Percentiles rank a stretch among this genome's conserved stretches.
phyloP scores from a whole-genome alignment of 2,329 filamentous ascomycete species.

The Coniella vitis region DNA sequence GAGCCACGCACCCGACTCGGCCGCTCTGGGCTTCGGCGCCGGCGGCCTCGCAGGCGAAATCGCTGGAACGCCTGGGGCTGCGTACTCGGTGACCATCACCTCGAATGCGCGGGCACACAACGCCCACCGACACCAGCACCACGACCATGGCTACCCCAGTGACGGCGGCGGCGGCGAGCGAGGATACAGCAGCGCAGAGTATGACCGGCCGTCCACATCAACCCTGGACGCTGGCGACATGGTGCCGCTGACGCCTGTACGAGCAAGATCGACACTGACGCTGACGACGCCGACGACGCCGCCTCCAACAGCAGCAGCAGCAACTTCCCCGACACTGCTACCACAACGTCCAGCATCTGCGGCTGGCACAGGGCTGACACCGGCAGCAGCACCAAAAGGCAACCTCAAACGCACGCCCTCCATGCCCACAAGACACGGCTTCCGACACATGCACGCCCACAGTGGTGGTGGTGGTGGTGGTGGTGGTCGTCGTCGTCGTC shows the following conservation, averaged over 20 bases:
- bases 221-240: slow-evolving; percentile 8
- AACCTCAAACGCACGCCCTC: no score
- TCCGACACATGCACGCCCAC: no score
- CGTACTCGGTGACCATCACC: slow-evolving; percentile 45
- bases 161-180: not conserved
- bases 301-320: no score
- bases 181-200: not conserved
- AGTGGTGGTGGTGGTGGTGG: no score
- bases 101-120: slow-evolving; percentile 21
- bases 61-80: slow-evolving; percentile 12
- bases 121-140: not conserved
- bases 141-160: not conserved
- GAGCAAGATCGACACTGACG: not conserved
- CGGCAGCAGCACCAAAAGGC: slow-evolving; percentile 24
- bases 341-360: not conserved
- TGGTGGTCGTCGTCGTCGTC: no score
- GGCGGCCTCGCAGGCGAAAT: slow-evolving; percentile 20
- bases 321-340: not conserved
- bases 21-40: slow-evolving; percentile 22
- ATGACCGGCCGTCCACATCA: slow-evolving; percentile 3
- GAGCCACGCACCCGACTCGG: slow-evolving; percentile 22
- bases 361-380: no score
- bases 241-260: not conserved
- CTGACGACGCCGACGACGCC: not conserved
- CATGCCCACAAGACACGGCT: no score